Base-by-base conservation (phyloP, 1,139 yeast genomes). In the Cylindricascospora bacillispora region DNA sequence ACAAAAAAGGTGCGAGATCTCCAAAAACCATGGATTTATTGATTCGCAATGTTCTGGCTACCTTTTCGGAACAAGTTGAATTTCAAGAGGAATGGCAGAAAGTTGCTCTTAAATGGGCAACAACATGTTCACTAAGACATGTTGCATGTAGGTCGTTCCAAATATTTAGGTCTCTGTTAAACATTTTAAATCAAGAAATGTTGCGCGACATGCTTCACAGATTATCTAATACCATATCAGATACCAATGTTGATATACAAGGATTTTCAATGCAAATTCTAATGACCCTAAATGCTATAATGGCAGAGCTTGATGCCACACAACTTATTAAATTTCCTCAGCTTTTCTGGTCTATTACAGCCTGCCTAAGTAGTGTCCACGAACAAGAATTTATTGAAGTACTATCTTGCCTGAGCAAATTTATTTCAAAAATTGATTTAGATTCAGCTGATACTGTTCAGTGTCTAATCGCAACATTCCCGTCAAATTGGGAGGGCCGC, bases 261-360 rank as follows among this genome's bases (percentile, higher is more conserved):
- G 95, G 95, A 1, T 92, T 92, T 56, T 79, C 97, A 0, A 81
- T 92, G 92, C 98, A 92, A 57, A 89, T 89, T 34, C 60, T 92
- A 38, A 86, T 86, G 95, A 89, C 98, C 0, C 57, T 89, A 43
- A 83, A 86, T 57, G 94, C 95, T 0, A 74, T 85, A 12, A 79
- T 92, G 1, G 92, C 93, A 0, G 93, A 83, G 44, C 60, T 85
- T 28, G 80, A 75, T 40, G 67, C 89, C 4, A 82, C 71, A 26
- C 79, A 81, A 40, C 59, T 89, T 38, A 76, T 81, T 36, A 82
- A 81, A 40, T 83, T 78, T 52, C 98, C 98, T 0, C 97, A 86
- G 50, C 58, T 89, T 24, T 92, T 89, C 51, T 92, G 99, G 99
- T 80, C 89, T 1, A 73, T 92, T 19, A 93, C 86, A 17, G 98